phyloP scores from a whole-genome alignment of 2,329 filamentous ascomycete genomes.

The Pseudophaeomoniella oleicola region DNA sequence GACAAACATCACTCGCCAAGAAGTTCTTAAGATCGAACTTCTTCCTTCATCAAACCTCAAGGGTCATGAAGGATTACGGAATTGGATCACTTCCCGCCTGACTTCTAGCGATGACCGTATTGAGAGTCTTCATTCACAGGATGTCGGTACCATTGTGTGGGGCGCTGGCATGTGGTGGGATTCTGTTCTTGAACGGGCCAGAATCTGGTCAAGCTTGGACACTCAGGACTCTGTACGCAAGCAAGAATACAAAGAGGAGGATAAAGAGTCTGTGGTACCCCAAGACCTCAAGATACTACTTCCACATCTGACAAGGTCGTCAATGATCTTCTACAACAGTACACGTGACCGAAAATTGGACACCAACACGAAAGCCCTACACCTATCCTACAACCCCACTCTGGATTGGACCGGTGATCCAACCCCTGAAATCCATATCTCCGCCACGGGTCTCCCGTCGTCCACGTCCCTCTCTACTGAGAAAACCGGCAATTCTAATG shows the following conservation, averaged over 20 bases:
- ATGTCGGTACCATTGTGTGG: slow-evolving; percentile 10
- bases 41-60: neutral
- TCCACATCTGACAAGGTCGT: neutral
- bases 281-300: neutral
- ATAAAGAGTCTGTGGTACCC: neutral
- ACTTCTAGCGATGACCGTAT: slow-evolving; percentile 1
- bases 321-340: neutral
- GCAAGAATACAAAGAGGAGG: neutral
- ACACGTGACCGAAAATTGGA: neutral
- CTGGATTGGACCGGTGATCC: slow-evolving; percentile 9
- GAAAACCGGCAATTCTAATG: slow-evolving; percentile 3
- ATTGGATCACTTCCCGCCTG: slow-evolving; percentile 9
- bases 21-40: slow-evolving; percentile 5
- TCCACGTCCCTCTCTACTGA: neutral
- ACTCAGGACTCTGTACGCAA: neutral
- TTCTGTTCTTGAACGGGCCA: slow-evolving; percentile 9
- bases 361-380: slow-evolving; percentile 7
- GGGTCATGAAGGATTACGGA: slow-evolving; percentile 4
- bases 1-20: slow-evolving; percentile 6
- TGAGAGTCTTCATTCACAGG: slow-evolving; percentile 6
- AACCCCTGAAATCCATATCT: slow-evolving; percentile 5
- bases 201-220: neutral
- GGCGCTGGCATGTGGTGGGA: slow-evolving; percentile 11
- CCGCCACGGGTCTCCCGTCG: slow-evolving; percentile 3
- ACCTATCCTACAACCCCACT: slow-evolving; percentile 8